Percentiles rank a stretch among this genome's conserved stretches.
Evolutionary conservation across 805 yeast species (phyloP).

Genomic region (Lachancea nothofagi): DNA sequence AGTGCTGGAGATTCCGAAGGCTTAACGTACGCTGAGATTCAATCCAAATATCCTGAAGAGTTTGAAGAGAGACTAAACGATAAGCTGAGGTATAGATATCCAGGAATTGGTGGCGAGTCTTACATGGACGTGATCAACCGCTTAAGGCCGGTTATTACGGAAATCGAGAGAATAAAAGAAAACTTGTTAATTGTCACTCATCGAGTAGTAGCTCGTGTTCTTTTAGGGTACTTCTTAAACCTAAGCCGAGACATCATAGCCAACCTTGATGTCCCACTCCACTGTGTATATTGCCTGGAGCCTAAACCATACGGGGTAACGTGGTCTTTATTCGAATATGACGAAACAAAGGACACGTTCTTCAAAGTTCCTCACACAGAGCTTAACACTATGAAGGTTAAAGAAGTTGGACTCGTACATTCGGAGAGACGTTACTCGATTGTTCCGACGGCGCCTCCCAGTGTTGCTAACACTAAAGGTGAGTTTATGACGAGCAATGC

Average conservation of each 20-base stretch:
- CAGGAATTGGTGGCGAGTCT: slow-evolving; percentile 96
- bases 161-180: slow-evolving; percentile 85
- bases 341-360: slow-evolving; percentile 74
- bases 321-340: slow-evolving; percentile 84
- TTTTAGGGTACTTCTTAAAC: slow-evolving; percentile 85
- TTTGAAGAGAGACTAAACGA: slow-evolving; percentile 68
- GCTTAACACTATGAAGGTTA: slow-evolving; percentile 45
- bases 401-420: slow-evolving; percentile 65
- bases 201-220: slow-evolving; percentile 82
- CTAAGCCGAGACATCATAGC: slow-evolving; percentile 74
- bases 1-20: slow-evolving; percentile 94
- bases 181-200: slow-evolving; percentile 81
- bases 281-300: slow-evolving; percentile 83
- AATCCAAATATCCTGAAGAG: slow-evolving; percentile 65
- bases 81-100: slow-evolving; percentile 83
- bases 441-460: slow-evolving; percentile 66
- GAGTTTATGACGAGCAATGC: slow-evolving; percentile 9
- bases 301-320: slow-evolving; percentile 95
- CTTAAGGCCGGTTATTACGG: slow-evolving; percentile 83
- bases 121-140: slow-evolving; percentile 90
- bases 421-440: slow-evolving; percentile 67
- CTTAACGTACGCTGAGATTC: slow-evolving; percentile 85
- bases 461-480: slow-evolving; percentile 15
- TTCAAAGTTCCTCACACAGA: slow-evolving; percentile 48
- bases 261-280: slow-evolving; percentile 88